Evolutionary conservation across 2,329 filamentous ascomycete species (phyloP).

Genomic region (Hortaea werneckii): DNA sequence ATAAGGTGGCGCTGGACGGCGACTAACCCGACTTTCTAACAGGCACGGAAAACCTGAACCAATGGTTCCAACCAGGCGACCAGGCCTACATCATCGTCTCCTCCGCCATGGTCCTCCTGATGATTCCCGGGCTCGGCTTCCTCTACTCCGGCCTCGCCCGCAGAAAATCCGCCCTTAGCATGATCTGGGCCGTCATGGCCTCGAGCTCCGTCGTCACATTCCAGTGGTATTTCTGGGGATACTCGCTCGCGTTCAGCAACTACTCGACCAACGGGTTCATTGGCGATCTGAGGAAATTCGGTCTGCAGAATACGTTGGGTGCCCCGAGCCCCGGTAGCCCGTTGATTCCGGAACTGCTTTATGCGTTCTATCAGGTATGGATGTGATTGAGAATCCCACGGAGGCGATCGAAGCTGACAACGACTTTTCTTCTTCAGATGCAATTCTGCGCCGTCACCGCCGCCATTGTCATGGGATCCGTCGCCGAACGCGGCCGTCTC

Average conservation of each 20-base stretch:
- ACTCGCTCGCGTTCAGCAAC: conserved; percentile 82
- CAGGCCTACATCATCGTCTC: conserved; percentile 86
- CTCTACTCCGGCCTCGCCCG: conserved; percentile 96
- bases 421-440: conserved; percentile 48
- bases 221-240: conserved; percentile 99
- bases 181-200: conserved; percentile 97
- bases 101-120: conserved; percentile 87
- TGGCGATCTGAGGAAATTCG: conserved; percentile 81
- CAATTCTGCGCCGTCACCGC: conserved; percentile 94
- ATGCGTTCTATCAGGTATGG: conserved; percentile 81
- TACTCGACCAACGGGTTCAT: conserved; percentile 77
- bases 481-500: conserved; percentile 86
- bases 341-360: conserved; percentile 79
- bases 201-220: conserved; percentile 85
- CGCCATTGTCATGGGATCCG: conserved; percentile 81
- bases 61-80: conserved; percentile 88
- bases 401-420: neutral
- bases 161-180: conserved; percentile 89
- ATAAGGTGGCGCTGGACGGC: neutral
- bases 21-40: neutral
- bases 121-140: conserved; percentile 94
- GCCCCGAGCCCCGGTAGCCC: conserved; percentile 80
- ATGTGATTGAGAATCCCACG: conserved; percentile 10
- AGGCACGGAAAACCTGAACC: conserved; percentile 78
- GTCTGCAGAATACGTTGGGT: conserved; percentile 73